Evolutionary conservation across 164 flowering plant genomes (phyloP), one percentile per base, ranked within the genome.

Genomic region (Nelumbo lutea): DNA sequence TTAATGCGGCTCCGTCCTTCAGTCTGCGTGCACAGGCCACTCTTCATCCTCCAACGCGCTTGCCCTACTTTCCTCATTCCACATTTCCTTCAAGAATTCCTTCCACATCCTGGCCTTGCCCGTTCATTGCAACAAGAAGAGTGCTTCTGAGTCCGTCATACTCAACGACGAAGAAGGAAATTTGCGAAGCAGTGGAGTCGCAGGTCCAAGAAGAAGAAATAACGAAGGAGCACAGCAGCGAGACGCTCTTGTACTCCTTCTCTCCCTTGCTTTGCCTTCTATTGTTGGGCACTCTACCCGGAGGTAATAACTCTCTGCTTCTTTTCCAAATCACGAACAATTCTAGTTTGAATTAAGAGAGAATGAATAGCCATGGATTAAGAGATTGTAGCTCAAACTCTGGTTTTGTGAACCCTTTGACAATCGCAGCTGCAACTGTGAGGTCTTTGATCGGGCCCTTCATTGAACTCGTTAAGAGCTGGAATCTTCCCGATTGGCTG

Each of bases 401-500:
- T 42, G 7, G 42, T 39, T 9, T 60, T 8, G 41, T 3, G 5
- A 38, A 27, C 9, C 62, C 7, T 60, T 3, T 3, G 42, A 5
- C 10, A 7, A 9, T 6, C 38, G 57, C 82, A 90, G 97, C 93
- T 77, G 87, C 71, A 11, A 59, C 82, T 45, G 79, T 90, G 70
- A 88, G 85, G 65, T 81, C 90, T 58, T 57, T 82, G 43, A 81
- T 88, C 78, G 90, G 79, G 65, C 96, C 97, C 45, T 86, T 94
- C 66, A 90, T 80, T 68, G 98, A 91, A 80, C 76, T 88, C 27
- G 87, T 91, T 42, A 84, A 87, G 74, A 74, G 93, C 10, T 83
- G 66, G 87, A 78, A 80, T 78, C 90, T 94, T 57, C 98, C 97
- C 10, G 90, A 74, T 38, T 91, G 96, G 98, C 93, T 94, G 46